Conservation (phyloP, 2,329 filamentous ascomycete genomes). For the Fusarium palustre region DNA sequence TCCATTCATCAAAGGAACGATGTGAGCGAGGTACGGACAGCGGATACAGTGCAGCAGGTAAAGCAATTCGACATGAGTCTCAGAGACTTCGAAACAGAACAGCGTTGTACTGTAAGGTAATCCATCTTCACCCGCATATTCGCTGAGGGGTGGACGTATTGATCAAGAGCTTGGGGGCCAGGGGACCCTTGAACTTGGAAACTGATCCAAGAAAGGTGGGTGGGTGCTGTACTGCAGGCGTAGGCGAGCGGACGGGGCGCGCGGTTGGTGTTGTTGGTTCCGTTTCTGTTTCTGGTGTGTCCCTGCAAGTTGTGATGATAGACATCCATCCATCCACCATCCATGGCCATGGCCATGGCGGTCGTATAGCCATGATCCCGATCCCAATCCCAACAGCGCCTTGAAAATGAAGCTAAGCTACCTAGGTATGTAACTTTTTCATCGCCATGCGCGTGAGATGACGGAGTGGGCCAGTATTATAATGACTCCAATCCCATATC, state of each 20-base stretch:
- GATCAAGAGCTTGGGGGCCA: constrained; percentile 26
- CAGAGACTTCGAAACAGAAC: constrained; percentile 33
- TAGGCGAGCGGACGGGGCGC: constrained; percentile 38
- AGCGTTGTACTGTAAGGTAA: constrained; percentile 10
- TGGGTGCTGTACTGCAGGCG: constrained; percentile 6
- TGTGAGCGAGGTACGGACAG: constrained; percentile 16
- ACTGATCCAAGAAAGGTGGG: constrained; percentile 28
- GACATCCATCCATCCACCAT: not conserved
- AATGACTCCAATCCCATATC: not conserved
- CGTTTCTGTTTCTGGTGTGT: constrained; percentile 9
- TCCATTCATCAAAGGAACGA: constrained; percentile 9
- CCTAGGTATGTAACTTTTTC: not conserved
- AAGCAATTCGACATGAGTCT: constrained; percentile 18
- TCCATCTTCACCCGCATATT: constrained; percentile 17
- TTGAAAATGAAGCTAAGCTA: constrained; percentile 6
- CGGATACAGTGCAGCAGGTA: not conserved
- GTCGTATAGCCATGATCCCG: not conserved
- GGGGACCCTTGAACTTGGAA: constrained; percentile 34
- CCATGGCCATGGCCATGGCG: not conserved
- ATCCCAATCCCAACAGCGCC: not conserved
- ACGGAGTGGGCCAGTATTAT: not conserved
- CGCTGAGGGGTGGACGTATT: constrained; percentile 24
- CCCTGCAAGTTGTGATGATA: constrained; percentile 6
- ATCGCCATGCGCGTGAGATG: not conserved
- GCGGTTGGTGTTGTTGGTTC: constrained; percentile 37